Conservation (phyloP, 2,329 filamentous ascomycete species). For the Orbilia javanica region DNA sequence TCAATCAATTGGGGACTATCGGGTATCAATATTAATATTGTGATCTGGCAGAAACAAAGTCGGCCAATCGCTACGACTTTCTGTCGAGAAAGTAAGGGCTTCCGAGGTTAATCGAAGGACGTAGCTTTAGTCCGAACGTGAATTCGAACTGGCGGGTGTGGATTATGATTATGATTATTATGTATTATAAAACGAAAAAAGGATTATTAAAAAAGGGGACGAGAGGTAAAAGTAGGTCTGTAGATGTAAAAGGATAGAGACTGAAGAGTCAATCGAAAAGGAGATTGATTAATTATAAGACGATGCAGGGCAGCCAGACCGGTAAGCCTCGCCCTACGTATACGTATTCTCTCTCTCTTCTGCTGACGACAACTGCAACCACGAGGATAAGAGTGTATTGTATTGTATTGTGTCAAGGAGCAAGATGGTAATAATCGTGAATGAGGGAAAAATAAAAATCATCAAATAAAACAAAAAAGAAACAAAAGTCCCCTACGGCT, state of each 20-base stretch:
- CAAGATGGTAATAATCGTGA: constrained; percentile 28
- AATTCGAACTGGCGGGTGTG: neutral
- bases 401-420: too few species aligned
- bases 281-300: too few species aligned
- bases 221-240: neutral
- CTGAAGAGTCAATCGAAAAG: too few species aligned
- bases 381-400: neutral
- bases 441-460: constrained; percentile 28
- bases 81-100: constrained; percentile 24
- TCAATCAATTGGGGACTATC: neutral
- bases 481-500: constrained; percentile 42
- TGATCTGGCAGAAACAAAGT: constrained; percentile 49
- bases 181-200: neutral
- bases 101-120: constrained; percentile 4
- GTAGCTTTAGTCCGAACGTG: neutral
- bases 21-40: neutral
- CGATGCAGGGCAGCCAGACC: too few species aligned
- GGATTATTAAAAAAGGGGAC: neutral
- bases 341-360: neutral
- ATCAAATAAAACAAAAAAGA: neutral
- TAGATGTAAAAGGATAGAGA: neutral
- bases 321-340: neutral
- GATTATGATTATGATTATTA: constrained; percentile 2
- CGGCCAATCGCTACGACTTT: constrained; percentile 49
- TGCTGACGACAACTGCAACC: neutral